A percentile compares a stretch with the other conserved stretches of the same genome.
Conservation (phyloP, 1,284 basidiomycete species). For the Golubevia pallescens region DNA sequence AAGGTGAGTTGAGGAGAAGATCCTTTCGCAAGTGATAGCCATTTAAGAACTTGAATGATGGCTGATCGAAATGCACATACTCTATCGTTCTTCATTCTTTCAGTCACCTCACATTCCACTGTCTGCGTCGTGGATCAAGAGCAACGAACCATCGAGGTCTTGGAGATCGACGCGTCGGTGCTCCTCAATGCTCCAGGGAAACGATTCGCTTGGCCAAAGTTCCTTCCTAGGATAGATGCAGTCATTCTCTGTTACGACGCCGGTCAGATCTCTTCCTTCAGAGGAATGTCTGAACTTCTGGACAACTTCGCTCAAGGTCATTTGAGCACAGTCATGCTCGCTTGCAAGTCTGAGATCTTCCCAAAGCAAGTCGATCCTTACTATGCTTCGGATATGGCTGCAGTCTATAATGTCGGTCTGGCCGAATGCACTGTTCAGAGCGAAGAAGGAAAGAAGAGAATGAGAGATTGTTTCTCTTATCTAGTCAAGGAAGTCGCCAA, state of each 20-base stretch:
- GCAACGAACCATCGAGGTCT: constrained; percentile 51
- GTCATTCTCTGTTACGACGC: constrained; percentile 58
- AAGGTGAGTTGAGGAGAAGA: constrained; percentile 11
- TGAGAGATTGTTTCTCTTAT: constrained; percentile 56
- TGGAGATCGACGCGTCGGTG: constrained; percentile 52
- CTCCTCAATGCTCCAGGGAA: constrained; percentile 43
- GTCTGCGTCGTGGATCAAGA: constrained; percentile 51
- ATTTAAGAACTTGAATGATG: too few species aligned
- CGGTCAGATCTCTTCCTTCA: constrained; percentile 40
- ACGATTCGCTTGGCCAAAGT: constrained; percentile 54
- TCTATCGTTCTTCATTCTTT: background rate
- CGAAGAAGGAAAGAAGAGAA: constrained; percentile 57
- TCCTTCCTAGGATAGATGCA: constrained; percentile 46
- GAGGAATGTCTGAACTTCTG: constrained; percentile 54
- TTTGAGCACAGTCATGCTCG: constrained; percentile 53
- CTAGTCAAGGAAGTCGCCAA: constrained; percentile 57
- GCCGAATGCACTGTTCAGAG: constrained; percentile 52
- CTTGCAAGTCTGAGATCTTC: constrained; percentile 53
- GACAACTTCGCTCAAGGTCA: constrained; percentile 42
- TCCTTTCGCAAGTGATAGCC: too few species aligned
- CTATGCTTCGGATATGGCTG: constrained; percentile 55
- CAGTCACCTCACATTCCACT: constrained; percentile 50
- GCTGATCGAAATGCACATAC: background rate
- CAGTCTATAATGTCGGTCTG: constrained; percentile 51
- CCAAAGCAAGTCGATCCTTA: constrained; percentile 53